Base-by-base conservation (phyloP, 441 rosid species). In the Aleurites moluccanus region DNA sequence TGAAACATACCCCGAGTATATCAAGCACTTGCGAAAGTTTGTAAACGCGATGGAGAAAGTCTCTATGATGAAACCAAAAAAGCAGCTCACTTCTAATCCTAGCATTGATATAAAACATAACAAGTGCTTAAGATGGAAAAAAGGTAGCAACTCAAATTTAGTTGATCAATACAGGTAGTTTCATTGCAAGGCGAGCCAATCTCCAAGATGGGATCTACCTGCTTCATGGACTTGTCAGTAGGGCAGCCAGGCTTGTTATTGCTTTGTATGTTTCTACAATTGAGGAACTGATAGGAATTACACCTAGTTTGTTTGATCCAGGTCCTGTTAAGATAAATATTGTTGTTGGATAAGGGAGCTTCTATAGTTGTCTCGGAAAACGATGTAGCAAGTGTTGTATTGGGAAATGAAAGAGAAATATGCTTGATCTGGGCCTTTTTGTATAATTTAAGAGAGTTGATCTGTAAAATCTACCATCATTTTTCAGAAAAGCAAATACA, bases 81-180 rank as follows among this genome's bases (percentile, higher is more conserved):
- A 84, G 74, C 90, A 86, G 73, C 86, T 86, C n/a, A 77, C 82
- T 5, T 73, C 85, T 50, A 74, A 72, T 73, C 78, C 92, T 0
- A 90, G 96, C 77, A 76, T 95, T 59, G 94, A 89, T 59, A 23
- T 70, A 75, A 92, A 85, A 77, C 89, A 90, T 73, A 87, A 87
- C 77, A 90, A 87, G 81, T 93, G 99, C 89, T 84, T 93, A 85
- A 89, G 90, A 89, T 88, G 79, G 86, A 55, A 4, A 91, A 83
- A 85, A 79, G 79, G 81, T 82, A 80, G 78, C 62, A 63, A 25
- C 69, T 63, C 40, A 53, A 49, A 50, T 16, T 23, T 72, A 25
- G 77, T 61, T 35, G 33, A 74, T n/a, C n/a, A n/a, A n/a, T n/a
- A n/a, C 68, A 64, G 44, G 40, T 77, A 63, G 72, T 75, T 69